These are phyloP conservation scores for Cubamyces sp. DNA, from an alignment of 768 basidiomycete genomes.

Conservation along the genomic window DNA sequence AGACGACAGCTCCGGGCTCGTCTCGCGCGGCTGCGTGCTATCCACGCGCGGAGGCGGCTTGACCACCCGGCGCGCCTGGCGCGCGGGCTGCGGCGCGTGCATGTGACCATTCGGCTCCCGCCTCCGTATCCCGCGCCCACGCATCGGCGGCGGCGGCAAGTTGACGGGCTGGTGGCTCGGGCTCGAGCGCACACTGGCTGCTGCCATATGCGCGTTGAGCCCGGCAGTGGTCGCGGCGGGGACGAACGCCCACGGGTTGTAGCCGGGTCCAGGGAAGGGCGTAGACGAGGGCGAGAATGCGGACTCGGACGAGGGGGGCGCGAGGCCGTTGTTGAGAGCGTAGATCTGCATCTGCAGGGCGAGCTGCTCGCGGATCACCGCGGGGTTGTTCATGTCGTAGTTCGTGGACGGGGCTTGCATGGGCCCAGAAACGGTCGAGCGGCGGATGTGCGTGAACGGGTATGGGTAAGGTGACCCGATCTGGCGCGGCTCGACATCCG, in stretches of 20 bases:
- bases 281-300: conserved; percentile 78
- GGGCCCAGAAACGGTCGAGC: conserved; percentile 46
- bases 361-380: conserved; percentile 68
- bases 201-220: conserved; percentile 42
- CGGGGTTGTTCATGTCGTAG: conserved; percentile 48
- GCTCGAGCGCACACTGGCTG: conserved; percentile 69
- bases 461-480: conserved; percentile 79
- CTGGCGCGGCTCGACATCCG: conserved; percentile 39
- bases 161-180: conserved; percentile 70
- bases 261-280: conserved; percentile 66
- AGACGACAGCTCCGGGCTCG: conserved; percentile 75
- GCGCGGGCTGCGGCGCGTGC: conserved; percentile 30
- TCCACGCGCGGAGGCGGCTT: conserved; percentile 79
- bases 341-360: conserved; percentile 79
- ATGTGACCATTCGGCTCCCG: conserved; percentile 45
- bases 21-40: conserved; percentile 82
- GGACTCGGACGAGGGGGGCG: conserved; percentile 64
- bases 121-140: conserved; percentile 50
- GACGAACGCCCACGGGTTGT: conserved; percentile 75
- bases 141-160: conserved; percentile 56
- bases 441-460: conserved; percentile 74
- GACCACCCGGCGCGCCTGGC: conserved; percentile 36
- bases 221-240: conserved; percentile 56
- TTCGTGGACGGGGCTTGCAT: conserved; percentile 39
- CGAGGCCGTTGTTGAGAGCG: conserved; percentile 68